Evolutionary conservation across 1,284 basidiomycete genomes (phyloP), one percentile per base, ranked within the genome.

Genomic region (Ceratobasidium sp.): DNA sequence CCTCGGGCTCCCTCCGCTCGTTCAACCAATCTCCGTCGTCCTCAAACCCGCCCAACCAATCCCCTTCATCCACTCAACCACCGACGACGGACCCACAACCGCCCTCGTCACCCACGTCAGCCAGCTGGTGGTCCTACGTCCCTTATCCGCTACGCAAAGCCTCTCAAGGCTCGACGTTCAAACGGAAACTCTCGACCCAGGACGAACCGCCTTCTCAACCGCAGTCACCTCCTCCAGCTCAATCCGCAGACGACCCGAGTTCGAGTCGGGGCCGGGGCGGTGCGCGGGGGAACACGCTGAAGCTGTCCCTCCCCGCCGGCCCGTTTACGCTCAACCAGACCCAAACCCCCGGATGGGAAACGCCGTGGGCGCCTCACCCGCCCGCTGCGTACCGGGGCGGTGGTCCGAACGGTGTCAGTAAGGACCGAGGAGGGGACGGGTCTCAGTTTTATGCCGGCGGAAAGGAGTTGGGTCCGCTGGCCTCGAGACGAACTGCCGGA

Each of bases 271-370:
- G 70, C 12, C 33, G 33, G 33, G 33, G 33, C 33, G 33, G 33
- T 33, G 33, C 33, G 33, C 33, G 33, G 33, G 33, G 56, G 56
- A 28, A 15, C 83, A 83, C 1, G 86, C 87, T 56, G 44, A 5
- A 33, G 51, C 15, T 63, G 66, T 20, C 66, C 33, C 28, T 76
- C 9, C 56, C 56, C 63, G 81, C 86, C 20, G 83, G 85, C 0
- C 86, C 89, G 9, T 89, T 89, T 80, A 91, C 91, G 13, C 81
- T 90, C 9, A 82, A 90, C 9, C 90, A 92, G 76, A 89, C 86
- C 79, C 84, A 84, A 77, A 90, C 90, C 1, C 90, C 91, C 1
- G 91, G 91, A 6, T 92, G 91, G 90, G 90, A 93, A 78, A 88
- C 89, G 15, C 92, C 92, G 0, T 93, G 92, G 91, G 88, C 89